Base-by-base conservation (phyloP, 225 moss, liverwort and hornwort species). In the Ulota crispa region DNA sequence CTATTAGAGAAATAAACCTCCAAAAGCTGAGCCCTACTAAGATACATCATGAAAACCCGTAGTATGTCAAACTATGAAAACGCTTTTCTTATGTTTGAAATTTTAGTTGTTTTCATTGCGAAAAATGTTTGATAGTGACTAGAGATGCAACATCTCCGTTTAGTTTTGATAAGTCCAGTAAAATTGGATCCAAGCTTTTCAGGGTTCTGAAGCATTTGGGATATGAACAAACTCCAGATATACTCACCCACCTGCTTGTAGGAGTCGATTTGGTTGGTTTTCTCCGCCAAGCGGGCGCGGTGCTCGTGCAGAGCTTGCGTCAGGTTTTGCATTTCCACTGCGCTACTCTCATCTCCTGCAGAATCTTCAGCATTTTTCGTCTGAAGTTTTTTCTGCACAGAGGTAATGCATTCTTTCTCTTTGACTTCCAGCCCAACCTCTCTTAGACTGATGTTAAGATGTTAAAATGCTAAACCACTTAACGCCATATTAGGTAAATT, bases 271-370 rank as follows among this genome's bases (percentile, higher is more conserved):
- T 90, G 94, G 68, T 78, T 64, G 68, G 93, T 87, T 77, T 96
- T 93, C 86, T 94, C 93, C 18, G 89, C 86, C 43, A 96, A 87
- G 63, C 91, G 86, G 52, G 75, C 27, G 9, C 88, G 92, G 39
- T 91, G 90, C 36, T 94, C 93, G 86, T 92, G 89, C 53, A 96
- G 87, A 61, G 94, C 91, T 80, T 93, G 93, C 82, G 85, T 90
- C 67, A 94, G 83, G 53, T 89, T 92, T 54, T 85, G 92, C 88
- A 94, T 88, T 64, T 93, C 94, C 82, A 86, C 43, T 21, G 88
- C 88, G 84, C 87, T 88, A 78, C 82, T 87, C 50, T 83, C 83
- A 72, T 92, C 93, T 78, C 92, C 93, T 84, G 91, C 88, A 56
- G 88, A 85, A 53, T 90, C 96, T 79, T 94, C 91, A 80, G 86